A percentile compares a stretch with the other conserved stretches of the same genome.
Evolutionary conservation across 2,329 filamentous ascomycete genomes (phyloP).

Genomic region (Pestalotiopsis sp.): DNA sequence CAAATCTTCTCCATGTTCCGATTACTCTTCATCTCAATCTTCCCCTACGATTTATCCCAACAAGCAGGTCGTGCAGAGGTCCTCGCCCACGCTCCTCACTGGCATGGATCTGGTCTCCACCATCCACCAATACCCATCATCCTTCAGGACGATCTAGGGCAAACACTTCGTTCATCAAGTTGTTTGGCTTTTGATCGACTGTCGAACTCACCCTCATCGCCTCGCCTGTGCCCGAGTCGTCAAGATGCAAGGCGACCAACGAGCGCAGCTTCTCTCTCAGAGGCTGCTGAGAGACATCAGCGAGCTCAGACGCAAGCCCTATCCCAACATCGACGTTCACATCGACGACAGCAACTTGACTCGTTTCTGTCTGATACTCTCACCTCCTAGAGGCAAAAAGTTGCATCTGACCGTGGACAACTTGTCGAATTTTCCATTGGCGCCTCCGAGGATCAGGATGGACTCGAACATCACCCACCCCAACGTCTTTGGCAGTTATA

Average conservation of each 20-base stretch:
- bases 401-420: constrained; percentile 42
- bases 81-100: background rate
- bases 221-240: background rate
- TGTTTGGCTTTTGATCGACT: background rate
- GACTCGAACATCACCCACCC: constrained; percentile 42
- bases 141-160: background rate
- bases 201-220: background rate
- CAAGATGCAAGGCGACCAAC: background rate
- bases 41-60: background rate
- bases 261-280: constrained; percentile 8
- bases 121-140: background rate
- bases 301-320: constrained; percentile 44
- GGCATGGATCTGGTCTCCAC: background rate
- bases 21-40: background rate
- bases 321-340: constrained; percentile 45
- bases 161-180: background rate
- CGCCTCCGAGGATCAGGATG: constrained; percentile 39
- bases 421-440: constrained; percentile 39
- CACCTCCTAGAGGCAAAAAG: constrained; percentile 34
- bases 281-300: constrained; percentile 44
- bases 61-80: background rate
- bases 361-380: constrained; percentile 43
- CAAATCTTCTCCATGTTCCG: background rate
- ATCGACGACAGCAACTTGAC: constrained; percentile 35
- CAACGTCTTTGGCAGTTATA: constrained; percentile 43